Evolutionary conservation across 2,329 filamentous ascomycete genomes (phyloP), one percentile per base, ranked within the genome.

Genomic region (Xylariaceae sp.): DNA sequence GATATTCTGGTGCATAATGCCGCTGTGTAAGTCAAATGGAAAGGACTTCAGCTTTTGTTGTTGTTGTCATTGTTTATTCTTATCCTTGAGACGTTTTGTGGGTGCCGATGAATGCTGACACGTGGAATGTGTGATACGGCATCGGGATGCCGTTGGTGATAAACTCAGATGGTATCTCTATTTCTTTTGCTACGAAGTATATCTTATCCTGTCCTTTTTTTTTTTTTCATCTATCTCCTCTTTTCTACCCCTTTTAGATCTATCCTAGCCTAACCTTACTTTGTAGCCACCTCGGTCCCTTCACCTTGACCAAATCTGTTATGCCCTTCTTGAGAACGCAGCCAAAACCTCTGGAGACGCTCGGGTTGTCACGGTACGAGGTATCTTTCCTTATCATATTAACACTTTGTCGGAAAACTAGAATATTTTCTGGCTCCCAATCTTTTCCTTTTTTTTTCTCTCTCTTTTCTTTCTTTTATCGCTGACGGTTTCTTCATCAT

Each of bases 1-100:
- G 40, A 42, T 22, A 36, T 42, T 20, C 16, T 42, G 33, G 40
- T 42, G 4, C 22, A 42, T 17, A 42, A 42, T 22, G 40, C 40
- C 5, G 40, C 40, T 6, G 29, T 37, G n/a, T 33, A 35, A 16
- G 29, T 22, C 17, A 32, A n/a, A n/a, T n/a, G n/a, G n/a, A n/a
- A n/a, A n/a, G n/a, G n/a, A n/a, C n/a, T n/a, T n/a, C n/a, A n/a
- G n/a, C n/a, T n/a, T n/a, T n/a, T n/a, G n/a, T n/a, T n/a, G n/a
- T n/a, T n/a, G n/a, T n/a, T n/a, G n/a, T n/a, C n/a, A n/a, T n/a
- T n/a, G n/a, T n/a, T n/a, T n/a, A n/a, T n/a, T n/a, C n/a, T n/a
- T n/a, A n/a, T n/a, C n/a, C n/a, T n/a, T n/a, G n/a, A n/a, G n/a
- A n/a, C n/a, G n/a, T n/a, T n/a, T n/a, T n/a, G n/a, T n/a, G n/a